Percentiles rank a stretch among this genome's conserved stretches.
Evolutionary conservation across 2,329 filamentous ascomycete genomes (phyloP).

Genomic region (Trichoderma citrinoviride): DNA sequence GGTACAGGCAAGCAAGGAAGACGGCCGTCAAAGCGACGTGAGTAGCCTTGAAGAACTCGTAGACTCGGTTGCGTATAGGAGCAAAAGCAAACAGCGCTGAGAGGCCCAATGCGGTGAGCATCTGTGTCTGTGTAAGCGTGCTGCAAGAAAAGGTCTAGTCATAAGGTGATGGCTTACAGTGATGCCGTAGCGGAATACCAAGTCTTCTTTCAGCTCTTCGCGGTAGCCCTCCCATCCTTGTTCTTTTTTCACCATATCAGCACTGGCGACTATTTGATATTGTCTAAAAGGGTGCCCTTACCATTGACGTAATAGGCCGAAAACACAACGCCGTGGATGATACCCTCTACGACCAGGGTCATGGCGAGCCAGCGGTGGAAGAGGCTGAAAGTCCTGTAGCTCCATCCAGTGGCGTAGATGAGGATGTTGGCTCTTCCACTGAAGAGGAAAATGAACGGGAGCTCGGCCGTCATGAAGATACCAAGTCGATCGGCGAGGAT

Average conservation of each 20-base stretch:
- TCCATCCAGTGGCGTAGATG: constrained; percentile 62
- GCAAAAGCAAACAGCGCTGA: constrained; percentile 16
- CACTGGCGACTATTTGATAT: neutral
- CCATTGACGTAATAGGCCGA: constrained; percentile 25
- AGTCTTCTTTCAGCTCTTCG: constrained; percentile 13
- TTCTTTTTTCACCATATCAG: constrained; percentile 12
- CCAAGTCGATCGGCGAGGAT: constrained; percentile 59
- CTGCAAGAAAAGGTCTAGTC: too few species aligned
- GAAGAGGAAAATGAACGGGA: constrained; percentile 61
- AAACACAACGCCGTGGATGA: constrained; percentile 45
- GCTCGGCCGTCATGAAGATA: constrained; percentile 55
- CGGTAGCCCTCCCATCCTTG: constrained; percentile 23
- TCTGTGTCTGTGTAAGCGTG: neutral
- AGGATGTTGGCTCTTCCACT: constrained; percentile 60
- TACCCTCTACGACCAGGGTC: constrained; percentile 54
- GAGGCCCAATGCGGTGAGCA: constrained; percentile 15
- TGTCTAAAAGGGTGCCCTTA: neutral
- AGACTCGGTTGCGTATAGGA: constrained; percentile 32
- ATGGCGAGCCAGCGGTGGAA: constrained; percentile 63
- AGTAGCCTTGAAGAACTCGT: constrained; percentile 44
- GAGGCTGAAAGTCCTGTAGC: constrained; percentile 58
- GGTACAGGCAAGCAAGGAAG: constrained; percentile 45
- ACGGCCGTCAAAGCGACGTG: constrained; percentile 49
- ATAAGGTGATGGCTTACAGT: neutral
- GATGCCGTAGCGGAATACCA: constrained; percentile 18